Evolutionary conservation across 306 rosid species (phyloP).

Genomic region (Quercus ilex): DNA sequence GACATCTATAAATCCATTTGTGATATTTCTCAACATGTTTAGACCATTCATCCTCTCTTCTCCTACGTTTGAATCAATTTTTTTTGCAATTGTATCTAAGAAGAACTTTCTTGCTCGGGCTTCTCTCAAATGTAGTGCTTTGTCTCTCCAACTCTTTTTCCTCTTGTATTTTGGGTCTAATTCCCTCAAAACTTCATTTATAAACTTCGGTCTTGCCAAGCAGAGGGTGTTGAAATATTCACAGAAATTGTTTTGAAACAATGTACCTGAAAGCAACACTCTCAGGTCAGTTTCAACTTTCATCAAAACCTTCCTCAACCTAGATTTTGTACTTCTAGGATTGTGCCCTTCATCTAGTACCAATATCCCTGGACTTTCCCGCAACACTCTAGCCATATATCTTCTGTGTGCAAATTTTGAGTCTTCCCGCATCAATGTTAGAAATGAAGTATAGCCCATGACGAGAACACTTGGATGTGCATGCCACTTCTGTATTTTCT

Average conservation of each 20-base stretch:
- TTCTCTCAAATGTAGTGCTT: slow-evolving; percentile 48
- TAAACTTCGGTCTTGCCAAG: slow-evolving; percentile 83
- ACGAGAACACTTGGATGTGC: slow-evolving; percentile 88
- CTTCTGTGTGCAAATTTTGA: slow-evolving; percentile 72
- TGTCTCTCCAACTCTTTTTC: slow-evolving; percentile 37
- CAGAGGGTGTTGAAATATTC: slow-evolving; percentile 91
- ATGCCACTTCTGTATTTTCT: slow-evolving; percentile 80
- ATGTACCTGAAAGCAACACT: slow-evolving; percentile 85
- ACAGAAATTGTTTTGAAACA: slow-evolving; percentile 94
- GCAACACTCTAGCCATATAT: slow-evolving; percentile 79
- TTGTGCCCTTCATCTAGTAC: slow-evolving; percentile 94
- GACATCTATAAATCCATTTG: slow-evolving; percentile 80
- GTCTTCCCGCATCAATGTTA: slow-evolving; percentile 78
- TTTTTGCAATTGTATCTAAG: slow-evolving; percentile 75
- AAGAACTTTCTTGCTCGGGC: slow-evolving; percentile 78
- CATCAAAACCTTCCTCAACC: slow-evolving; percentile 87
- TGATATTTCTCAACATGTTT: slow-evolving; percentile 72
- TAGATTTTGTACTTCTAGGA: slow-evolving; percentile 90
- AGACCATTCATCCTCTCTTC: slow-evolving; percentile 75
- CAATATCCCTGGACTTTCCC: slow-evolving; percentile 84
- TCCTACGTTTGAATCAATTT: slow-evolving; percentile 60
- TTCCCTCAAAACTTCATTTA: slow-evolving; percentile 65
- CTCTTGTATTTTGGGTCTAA: slow-evolving; percentile 68
- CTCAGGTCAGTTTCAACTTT: slow-evolving; percentile 83
- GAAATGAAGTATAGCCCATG: slow-evolving; percentile 91